phyloP scores from a whole-genome alignment of 768 basidiomycete genomes.

The Pluteus cervinus region DNA sequence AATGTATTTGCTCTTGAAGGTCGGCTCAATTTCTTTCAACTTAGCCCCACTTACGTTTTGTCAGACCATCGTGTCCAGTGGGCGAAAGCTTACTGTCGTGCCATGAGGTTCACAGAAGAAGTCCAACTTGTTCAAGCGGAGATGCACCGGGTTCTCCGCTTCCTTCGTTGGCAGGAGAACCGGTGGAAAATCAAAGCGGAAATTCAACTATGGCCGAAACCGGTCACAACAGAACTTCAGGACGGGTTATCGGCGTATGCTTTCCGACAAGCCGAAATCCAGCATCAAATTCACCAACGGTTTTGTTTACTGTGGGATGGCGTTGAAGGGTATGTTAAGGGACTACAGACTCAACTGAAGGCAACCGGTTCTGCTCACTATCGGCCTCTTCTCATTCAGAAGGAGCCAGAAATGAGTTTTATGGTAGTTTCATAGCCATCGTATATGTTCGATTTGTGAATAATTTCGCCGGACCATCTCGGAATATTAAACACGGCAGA shows the following conservation, averaged over 20 bases:
- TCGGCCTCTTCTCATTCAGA: too few relatives aligned
- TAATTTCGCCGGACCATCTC: too few relatives aligned
- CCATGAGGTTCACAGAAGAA: conserved; percentile 16
- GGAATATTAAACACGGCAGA: too few relatives aligned
- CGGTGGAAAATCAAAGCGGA: conserved; percentile 12
- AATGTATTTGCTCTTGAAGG: conserved; percentile 10
- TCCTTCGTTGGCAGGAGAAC: conserved; percentile 11
- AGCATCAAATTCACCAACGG: neutral
- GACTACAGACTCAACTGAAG: too few relatives aligned
- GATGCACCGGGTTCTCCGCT: conserved; percentile 13
- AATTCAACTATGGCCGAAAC: too few relatives aligned
- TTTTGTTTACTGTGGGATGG: conserved; percentile 2
- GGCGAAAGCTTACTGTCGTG: conserved; percentile 14
- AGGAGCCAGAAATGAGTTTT: too few relatives aligned
- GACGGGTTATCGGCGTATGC: conserved; percentile 10
- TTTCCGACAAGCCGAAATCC: conserved; percentile 6
- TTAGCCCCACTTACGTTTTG: neutral
- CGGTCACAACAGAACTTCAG: neutral
- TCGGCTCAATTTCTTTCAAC: neutral
- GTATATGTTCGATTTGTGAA: too few relatives aligned
- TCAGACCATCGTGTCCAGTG: conserved; percentile 16
- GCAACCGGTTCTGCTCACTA: too few relatives aligned
- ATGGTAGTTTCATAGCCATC: too few relatives aligned
- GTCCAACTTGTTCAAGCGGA: conserved; percentile 16
- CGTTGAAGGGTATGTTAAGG: conserved; percentile 2